Evolutionary conservation across 2,329 filamentous ascomycete species (phyloP).

Genomic region (Helotiales sp.): DNA sequence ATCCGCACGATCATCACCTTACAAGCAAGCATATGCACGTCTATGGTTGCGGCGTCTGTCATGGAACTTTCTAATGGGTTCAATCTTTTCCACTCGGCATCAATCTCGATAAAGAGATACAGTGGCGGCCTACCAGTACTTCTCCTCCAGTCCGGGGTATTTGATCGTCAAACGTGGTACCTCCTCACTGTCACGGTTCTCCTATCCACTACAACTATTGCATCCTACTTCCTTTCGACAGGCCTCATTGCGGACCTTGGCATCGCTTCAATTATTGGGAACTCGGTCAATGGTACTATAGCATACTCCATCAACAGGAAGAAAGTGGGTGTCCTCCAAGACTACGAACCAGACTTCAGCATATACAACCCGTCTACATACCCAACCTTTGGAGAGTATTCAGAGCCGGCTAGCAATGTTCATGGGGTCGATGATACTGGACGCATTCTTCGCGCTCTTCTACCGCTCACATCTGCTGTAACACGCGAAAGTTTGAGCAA

Average conservation of each 20-base stretch:
- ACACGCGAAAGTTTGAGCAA: conserved; percentile 4
- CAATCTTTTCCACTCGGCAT: background rate
- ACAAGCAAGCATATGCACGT: conserved; percentile 3
- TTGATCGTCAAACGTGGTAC: conserved; percentile 2
- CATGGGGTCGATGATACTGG: conserved; percentile 2
- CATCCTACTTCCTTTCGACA: conserved; percentile 5
- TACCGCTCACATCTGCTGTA: background rate
- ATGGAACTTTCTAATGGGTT: conserved; percentile 7
- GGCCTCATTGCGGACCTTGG: background rate
- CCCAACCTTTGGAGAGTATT: conserved; percentile 6
- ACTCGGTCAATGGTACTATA: background rate
- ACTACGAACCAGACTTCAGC: background rate
- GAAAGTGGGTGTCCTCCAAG: background rate
- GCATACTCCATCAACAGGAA: background rate
- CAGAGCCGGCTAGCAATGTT: background rate
- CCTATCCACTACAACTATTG: background rate
- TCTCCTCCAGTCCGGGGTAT: background rate
- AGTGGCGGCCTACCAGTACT: background rate
- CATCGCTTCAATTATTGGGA: conserved; percentile 2
- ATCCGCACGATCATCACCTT: background rate
- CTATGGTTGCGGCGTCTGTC: conserved; percentile 1
- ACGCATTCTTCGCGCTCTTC: background rate
- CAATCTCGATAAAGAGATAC: conserved; percentile 1
- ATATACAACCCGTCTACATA: background rate
- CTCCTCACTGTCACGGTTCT: background rate